phyloP scores from a whole-genome alignment of 306 rosid species.

The Casuarina equisetifolia region DNA sequence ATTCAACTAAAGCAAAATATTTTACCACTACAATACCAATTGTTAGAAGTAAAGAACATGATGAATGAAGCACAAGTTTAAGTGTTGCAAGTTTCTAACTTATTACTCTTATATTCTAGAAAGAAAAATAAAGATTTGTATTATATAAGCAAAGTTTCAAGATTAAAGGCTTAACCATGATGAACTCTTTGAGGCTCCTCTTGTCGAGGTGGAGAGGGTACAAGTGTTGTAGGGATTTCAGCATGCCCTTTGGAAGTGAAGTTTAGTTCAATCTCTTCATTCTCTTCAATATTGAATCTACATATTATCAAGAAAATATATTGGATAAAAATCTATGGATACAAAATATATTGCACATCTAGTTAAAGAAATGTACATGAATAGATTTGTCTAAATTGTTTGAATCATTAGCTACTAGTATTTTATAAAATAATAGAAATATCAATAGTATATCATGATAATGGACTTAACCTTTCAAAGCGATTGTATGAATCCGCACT shows the following conservation, averaged over 20 bases:
- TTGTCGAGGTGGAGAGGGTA: slow-evolving; percentile 62
- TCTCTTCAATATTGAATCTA: slow-evolving; percentile 80
- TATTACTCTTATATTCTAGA: slow-evolving; percentile 1
- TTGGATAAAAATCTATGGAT: background rate
- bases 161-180: slow-evolving; percentile 10
- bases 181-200: slow-evolving; percentile 47
- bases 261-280: slow-evolving; percentile 54
- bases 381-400: background rate
- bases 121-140: background rate
- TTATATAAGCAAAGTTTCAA: background rate
- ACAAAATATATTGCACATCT: background rate
- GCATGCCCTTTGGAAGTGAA: slow-evolving; percentile 43
- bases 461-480: slow-evolving; percentile 61
- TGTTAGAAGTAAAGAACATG: background rate
- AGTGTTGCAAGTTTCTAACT: background rate
- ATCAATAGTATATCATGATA: slow-evolving; percentile 7
- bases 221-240: slow-evolving; percentile 35
- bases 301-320: slow-evolving; percentile 17
- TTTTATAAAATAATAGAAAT: slow-evolving; percentile 8
- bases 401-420: background rate
- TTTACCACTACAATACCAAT: background rate
- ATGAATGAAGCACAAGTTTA: slow-evolving; percentile 8
- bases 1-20: background rate
- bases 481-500: slow-evolving; percentile 39
- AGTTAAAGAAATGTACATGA: background rate